phyloP scores from a whole-genome alignment of 208 protist species.

The Trypanosoma platydactyli region DNA sequence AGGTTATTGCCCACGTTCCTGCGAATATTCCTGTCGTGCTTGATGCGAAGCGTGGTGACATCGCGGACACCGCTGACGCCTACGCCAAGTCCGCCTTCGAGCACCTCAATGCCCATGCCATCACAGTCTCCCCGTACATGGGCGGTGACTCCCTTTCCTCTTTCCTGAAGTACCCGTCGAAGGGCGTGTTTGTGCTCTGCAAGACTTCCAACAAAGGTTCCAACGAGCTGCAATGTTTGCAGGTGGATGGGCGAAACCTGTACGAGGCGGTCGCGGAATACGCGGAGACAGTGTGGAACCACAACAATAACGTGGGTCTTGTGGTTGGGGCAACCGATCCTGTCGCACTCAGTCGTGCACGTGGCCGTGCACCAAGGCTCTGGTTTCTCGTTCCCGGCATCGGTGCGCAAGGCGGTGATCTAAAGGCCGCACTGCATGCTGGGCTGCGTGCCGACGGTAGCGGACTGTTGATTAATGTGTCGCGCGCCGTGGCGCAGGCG shows the following conservation, averaged over 20 bases:
- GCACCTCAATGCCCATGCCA: constrained; percentile 77
- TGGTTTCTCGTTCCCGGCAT: constrained; percentile 90
- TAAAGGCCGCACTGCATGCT: constrained; percentile 67
- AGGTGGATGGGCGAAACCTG: constrained; percentile 50
- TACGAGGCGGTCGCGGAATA: constrained; percentile 82
- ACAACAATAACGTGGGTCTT: constrained; percentile 79
- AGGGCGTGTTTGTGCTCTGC: constrained; percentile 85
- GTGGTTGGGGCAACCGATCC: constrained; percentile 87
- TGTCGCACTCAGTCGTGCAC: constrained; percentile 70
- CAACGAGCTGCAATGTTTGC: constrained; percentile 81
- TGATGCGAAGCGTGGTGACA: constrained; percentile 89
- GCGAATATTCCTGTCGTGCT: constrained; percentile 81
- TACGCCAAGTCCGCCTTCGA: constrained; percentile 84
- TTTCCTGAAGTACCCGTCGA: constrained; percentile 75
- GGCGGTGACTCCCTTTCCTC: constrained; percentile 77
- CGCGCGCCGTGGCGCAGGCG: constrained; percentile 69
- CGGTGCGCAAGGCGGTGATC: constrained; percentile 81
- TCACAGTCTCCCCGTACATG: constrained; percentile 90
- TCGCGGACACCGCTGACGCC: constrained; percentile 82
- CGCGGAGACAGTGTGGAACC: constrained; percentile 71
- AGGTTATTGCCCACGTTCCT: constrained; percentile 69
- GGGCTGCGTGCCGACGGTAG: constrained; percentile 77
- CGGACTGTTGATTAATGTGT: constrained; percentile 87
- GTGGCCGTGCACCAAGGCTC: constrained; percentile 70
- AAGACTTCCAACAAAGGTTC: constrained; percentile 91